Percentiles rank a stretch among this genome's conserved stretches.
phyloP scores from a whole-genome alignment of 2,329 filamentous ascomycete species.

The Ciborinia camelliae region DNA sequence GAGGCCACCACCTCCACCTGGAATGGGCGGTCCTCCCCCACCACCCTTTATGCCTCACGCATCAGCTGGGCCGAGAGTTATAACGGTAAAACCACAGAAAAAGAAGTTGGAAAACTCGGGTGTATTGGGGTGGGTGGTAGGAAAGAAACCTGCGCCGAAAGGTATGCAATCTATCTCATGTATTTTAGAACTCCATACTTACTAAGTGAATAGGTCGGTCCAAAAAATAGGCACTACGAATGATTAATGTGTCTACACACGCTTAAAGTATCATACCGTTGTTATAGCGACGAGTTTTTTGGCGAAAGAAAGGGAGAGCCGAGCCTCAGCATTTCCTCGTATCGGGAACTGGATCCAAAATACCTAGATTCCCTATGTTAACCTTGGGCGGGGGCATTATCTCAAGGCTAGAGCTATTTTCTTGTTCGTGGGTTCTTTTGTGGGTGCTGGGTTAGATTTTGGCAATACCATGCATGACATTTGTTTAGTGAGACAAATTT shows the following conservation, averaged over 20 bases:
- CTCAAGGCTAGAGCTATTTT: neutral
- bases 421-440: slow-evolving; percentile 20
- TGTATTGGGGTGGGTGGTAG: slow-evolving; percentile 34
- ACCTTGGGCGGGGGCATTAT: neutral
- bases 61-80: slow-evolving; percentile 3
- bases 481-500: slow-evolving; percentile 44
- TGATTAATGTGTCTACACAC: neutral
- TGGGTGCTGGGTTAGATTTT: slow-evolving; percentile 29
- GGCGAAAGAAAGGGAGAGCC: neutral
- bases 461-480: neutral
- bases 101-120: slow-evolving; percentile 25
- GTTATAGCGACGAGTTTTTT: slow-evolving; percentile 15
- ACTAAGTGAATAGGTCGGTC: slow-evolving; percentile 29
- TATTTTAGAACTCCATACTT: slow-evolving; percentile 7
- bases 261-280: slow-evolving; percentile 8
- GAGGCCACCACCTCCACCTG: slow-evolving; percentile 21
- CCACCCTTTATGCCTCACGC: slow-evolving; percentile 15
- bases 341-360: slow-evolving; percentile 43
- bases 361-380: slow-evolving; percentile 30
- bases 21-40: slow-evolving; percentile 14
- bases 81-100: slow-evolving; percentile 18
- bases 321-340: slow-evolving; percentile 19
- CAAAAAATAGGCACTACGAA: slow-evolving; percentile 31
- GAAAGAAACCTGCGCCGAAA: slow-evolving; percentile 32
- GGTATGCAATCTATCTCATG: slow-evolving; percentile 21